Percentiles rank a stretch among this genome's conserved stretches.
Conservation (phyloP, 2,329 filamentous ascomycete genomes). For the Colletotrichum godetiae region DNA sequence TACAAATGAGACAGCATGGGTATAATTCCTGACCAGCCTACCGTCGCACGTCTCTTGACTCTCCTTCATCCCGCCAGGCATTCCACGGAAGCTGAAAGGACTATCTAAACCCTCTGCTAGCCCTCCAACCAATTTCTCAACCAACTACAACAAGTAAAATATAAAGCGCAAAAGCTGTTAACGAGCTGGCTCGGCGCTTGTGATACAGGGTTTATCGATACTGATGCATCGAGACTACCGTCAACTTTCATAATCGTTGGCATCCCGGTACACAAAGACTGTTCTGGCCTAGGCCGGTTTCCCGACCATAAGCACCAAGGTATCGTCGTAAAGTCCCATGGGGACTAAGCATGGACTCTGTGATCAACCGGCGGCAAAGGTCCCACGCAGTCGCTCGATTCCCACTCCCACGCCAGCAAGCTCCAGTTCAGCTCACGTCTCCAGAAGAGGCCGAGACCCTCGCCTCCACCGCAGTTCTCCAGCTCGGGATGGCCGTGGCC, state of each 20-base stretch:
- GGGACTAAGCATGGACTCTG: conserved; percentile 58
- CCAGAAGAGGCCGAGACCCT: conserved; percentile 77
- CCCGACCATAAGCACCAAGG: conserved; percentile 31
- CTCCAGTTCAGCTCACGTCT: conserved; percentile 88
- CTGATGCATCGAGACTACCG: conserved; percentile 12
- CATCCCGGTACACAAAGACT: conserved; percentile 29
- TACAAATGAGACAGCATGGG: conserved; percentile 28
- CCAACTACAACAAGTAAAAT: conserved; percentile 13
- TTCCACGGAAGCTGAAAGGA: conserved; percentile 53
- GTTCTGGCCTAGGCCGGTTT: conserved; percentile 31
- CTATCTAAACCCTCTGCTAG: conserved; percentile 62
- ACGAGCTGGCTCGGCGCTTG: neutral
- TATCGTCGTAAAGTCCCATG: conserved; percentile 38
- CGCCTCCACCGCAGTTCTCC: conserved; percentile 57
- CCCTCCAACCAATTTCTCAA: conserved; percentile 42
- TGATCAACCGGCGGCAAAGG: conserved; percentile 54
- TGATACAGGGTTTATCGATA: conserved; percentile 20
- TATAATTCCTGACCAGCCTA: conserved; percentile 26
- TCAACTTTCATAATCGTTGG: conserved; percentile 6
- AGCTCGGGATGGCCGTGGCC: conserved; percentile 56
- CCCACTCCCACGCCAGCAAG: conserved; percentile 83
- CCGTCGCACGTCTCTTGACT: neutral
- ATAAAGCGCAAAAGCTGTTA: neutral
- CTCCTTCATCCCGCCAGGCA: conserved; percentile 37
- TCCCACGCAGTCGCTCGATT: conserved; percentile 55